These are phyloP conservation scores for Auricularia sp. DNA, from an alignment of 768 basidiomycete genomes.

Conservation along the genomic window DNA sequence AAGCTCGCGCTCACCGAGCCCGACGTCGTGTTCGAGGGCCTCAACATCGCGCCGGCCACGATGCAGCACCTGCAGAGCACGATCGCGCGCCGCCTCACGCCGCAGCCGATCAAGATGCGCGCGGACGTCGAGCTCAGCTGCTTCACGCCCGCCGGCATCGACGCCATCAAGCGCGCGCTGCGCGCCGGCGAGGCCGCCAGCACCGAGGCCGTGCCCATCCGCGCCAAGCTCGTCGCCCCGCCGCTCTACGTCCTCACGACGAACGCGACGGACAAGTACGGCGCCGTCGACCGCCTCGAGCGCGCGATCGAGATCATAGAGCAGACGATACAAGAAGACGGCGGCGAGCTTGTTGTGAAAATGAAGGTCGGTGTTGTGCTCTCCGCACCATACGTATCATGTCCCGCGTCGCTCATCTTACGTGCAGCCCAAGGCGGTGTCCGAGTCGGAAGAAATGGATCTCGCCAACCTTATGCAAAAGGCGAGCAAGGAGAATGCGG, in stretches of 20 bases:
- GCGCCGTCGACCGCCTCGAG: conserved; percentile 87
- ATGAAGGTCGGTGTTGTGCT: conserved; percentile 63
- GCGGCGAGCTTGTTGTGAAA: conserved; percentile 83
- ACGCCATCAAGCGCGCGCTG: conserved; percentile 89
- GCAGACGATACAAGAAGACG: conserved; percentile 68
- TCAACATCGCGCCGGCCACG: conserved; percentile 48
- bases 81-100: conserved; percentile 90
- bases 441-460: conserved; percentile 95
- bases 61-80: conserved; percentile 60
- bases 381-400: background rate
- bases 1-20: conserved; percentile 83
- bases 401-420: background rate
- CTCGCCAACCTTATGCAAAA: conserved; percentile 95
- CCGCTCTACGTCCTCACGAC: conserved; percentile 93
- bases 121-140: conserved; percentile 97
- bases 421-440: conserved; percentile 86
- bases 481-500: conserved; percentile 86
- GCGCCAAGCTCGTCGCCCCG: conserved; percentile 92
- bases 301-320: conserved; percentile 89
- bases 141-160: conserved; percentile 90
- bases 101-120: conserved; percentile 96
- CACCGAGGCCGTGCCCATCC: conserved; percentile 87
- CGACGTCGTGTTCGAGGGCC: conserved; percentile 69
- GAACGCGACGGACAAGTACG: conserved; percentile 94
- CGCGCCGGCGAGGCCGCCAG: conserved; percentile 74